Conservation (phyloP, 2,329 filamentous ascomycete species). For the Paraphoma sp. region DNA sequence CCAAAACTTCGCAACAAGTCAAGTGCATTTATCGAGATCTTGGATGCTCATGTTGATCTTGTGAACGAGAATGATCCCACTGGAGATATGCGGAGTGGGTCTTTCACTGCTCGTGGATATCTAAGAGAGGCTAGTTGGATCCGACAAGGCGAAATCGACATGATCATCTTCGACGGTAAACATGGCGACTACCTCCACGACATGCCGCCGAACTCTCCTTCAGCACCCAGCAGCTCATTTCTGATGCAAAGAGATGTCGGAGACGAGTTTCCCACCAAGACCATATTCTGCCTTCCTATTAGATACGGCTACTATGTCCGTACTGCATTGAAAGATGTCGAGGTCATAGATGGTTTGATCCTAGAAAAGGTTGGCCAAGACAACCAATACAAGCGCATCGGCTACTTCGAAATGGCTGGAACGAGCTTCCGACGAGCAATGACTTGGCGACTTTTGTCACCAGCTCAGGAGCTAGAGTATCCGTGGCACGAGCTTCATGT, state of each 20-base stretch:
- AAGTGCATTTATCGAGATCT: neutral
- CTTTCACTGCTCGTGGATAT: neutral
- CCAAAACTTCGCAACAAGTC: neutral
- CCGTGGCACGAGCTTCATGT: neutral
- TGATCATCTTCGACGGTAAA: slow-evolving; percentile 2
- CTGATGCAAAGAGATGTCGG: neutral
- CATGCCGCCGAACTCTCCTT: neutral
- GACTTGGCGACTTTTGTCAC: neutral
- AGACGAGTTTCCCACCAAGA: neutral
- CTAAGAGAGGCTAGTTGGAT: neutral
- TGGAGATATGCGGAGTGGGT: neutral
- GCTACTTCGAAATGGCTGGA: neutral
- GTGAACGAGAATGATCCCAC: neutral
- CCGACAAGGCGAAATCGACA: neutral
- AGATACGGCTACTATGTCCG: neutral
- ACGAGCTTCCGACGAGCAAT: neutral
- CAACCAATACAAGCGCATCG: neutral
- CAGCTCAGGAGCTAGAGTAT: neutral
- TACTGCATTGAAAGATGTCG: neutral
- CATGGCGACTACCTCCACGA: neutral
- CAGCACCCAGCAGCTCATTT: neutral
- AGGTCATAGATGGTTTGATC: slow-evolving; percentile 1
- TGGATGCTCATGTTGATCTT: neutral
- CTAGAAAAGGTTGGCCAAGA: neutral
- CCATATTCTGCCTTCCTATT: slow-evolving; percentile 1